Evolutionary conservation across 1,284 basidiomycete genomes (phyloP), one percentile per base, ranked within the genome.

Genomic region (Austropuccinia psidii): DNA sequence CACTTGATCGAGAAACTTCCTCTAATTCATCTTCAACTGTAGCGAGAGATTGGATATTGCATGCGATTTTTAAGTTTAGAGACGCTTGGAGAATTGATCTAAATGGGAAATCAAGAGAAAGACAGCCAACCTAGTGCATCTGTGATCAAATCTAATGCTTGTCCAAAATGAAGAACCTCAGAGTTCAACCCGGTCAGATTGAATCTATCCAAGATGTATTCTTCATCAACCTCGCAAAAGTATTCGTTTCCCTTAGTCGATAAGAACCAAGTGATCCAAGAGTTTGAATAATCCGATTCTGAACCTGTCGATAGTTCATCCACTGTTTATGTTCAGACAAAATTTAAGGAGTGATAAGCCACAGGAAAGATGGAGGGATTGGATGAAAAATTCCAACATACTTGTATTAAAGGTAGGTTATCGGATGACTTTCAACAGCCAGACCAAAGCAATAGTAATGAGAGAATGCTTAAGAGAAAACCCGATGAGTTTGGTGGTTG

Each of bases 201-300:
- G 87, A 98, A 98, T 57, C 95, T 87, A 83, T 98, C 95, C 62
- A 98, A 85, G 78, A 98, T 98, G 82, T 98, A 98, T 82, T 98
- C 95, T 80, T 98, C 94, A 80, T 98, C 96, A 77, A 98, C 92
- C 83, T 98, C 94, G 82, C 94, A 97, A 81, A 98, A 98, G 84
- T 98, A 98, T 83, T 98, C 95, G 82, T 83, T 83, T 57, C 82
- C 82, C 75, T 82, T 94, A n/a, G 93, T 95, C 7, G 93, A 93
- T 33, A 98, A 85, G 81, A 98, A 98, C 95, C 95, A 98, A 6
- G 93, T 92, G 78, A 96, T 94, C 94, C 94, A 98, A 73, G 75
- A 78, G 61, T 90, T 91, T 69, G 90, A 90, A 80, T 92, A 93
- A 80, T 91, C 90, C 37, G 90, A 91, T 79, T 90, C 89, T 27